A percentile compares a stretch with the other conserved stretches of the same genome.
These are phyloP conservation scores for Fusarium piperis DNA, from an alignment of 2,329 filamentous ascomycete genomes.

Conservation along the genomic window DNA sequence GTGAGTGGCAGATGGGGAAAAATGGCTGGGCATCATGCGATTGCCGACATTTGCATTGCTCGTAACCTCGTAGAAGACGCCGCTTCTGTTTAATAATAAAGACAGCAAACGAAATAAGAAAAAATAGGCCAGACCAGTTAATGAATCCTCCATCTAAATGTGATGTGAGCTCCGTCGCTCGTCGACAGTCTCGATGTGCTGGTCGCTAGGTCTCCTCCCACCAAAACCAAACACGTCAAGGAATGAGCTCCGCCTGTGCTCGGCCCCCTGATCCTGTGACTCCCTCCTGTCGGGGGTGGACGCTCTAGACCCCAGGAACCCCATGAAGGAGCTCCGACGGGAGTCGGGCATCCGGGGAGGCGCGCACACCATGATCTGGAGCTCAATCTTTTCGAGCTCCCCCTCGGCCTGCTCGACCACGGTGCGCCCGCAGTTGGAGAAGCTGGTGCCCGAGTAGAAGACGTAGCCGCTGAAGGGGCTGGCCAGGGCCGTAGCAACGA, in stretches of 20 bases:
- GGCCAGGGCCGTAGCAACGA: constrained; percentile 20
- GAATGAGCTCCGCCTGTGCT: constrained; percentile 25
- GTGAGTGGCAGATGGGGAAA: background rate
- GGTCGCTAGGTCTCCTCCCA: constrained; percentile 1
- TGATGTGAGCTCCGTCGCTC: constrained; percentile 26
- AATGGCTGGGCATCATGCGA: background rate
- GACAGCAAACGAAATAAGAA: background rate
- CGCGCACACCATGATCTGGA: constrained; percentile 28
- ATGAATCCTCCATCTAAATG: background rate
- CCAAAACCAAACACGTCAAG: constrained; percentile 30
- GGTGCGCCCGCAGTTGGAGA: constrained; percentile 34
- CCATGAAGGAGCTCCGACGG: constrained; percentile 31
- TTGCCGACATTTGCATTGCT: background rate
- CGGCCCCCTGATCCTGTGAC: constrained; percentile 17
- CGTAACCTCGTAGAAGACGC: background rate
- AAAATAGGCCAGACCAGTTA: background rate
- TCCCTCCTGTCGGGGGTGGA: constrained; percentile 22
- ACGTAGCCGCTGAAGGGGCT: constrained; percentile 35
- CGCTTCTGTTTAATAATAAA: background rate
- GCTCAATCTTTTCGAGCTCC: constrained; percentile 29
- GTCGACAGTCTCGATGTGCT: constrained; percentile 3
- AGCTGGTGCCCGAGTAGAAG: constrained; percentile 32
- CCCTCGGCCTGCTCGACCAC: constrained; percentile 23
- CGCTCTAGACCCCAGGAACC: constrained; percentile 15
- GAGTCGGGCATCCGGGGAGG: constrained; percentile 26